Evolutionary conservation across 163 green algal species (phyloP), one percentile per base, ranked within the genome.

Genomic region (Botryococcus braunii): DNA sequence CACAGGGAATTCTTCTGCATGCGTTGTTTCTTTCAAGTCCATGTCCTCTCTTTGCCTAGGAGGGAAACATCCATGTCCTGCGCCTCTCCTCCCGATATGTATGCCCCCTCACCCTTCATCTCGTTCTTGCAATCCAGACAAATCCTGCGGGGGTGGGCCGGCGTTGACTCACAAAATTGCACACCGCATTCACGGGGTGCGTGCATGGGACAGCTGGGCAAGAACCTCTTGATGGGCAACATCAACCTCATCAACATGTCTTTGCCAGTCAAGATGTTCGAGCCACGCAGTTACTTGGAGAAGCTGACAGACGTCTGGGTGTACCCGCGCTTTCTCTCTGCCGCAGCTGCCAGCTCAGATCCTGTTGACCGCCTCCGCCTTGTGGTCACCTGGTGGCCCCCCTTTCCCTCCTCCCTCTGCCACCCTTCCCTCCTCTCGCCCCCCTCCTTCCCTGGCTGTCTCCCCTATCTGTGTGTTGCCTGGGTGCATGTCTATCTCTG

Each of bases 261-360:
- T 4, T 83, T 96, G 69, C 89, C 89, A 4, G 88, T 95, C 34
- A 83, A 75, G 48, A 91, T 92, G 69, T 96, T 95, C 71, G 88
- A 95, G 77, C 85, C 88, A 32, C 80, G 88, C 25, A 83, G 67
- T 58, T 93, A 93, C 73, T 76, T 93, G 34, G 73, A 95, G 61
- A 96, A 96, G 77, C 77, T 96, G 39, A 75, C 86, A 13, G 89
- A 96, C 59, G 79, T 88, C 0, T 94, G 86, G 84, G 83, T 92
- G 8, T 87, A 93, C 72, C 79, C 86, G 0, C 65, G 70, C 0
- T 85, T 83, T 6, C 76, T 95, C 37, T 56, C 67, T 3, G 39
- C 64, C 27, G 85, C 88, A 34, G 81, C 83, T 11, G 58, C 66
- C 13, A 29, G 65, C 2, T 49, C 50, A 1, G 80, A 94, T 72